These are phyloP conservation scores for Tetrapyrgos nigripes DNA, from an alignment of 1,284 basidiomycete species.

Conservation along the genomic window DNA sequence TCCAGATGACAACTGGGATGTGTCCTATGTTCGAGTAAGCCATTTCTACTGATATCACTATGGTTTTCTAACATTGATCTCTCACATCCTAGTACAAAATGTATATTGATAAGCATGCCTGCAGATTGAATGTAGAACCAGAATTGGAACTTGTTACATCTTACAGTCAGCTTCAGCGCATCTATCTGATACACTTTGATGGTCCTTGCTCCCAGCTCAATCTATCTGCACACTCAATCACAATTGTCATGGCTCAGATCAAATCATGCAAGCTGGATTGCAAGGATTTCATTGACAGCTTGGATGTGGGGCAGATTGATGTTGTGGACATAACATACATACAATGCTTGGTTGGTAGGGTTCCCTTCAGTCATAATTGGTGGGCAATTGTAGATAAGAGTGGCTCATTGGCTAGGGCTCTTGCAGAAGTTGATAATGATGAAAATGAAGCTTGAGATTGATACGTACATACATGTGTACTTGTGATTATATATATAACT, in stretches of 20 bases:
- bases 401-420: not conserved
- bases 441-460: too few species aligned
- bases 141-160: constrained; percentile 13
- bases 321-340: constrained; percentile 26
- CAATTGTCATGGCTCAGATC: constrained; percentile 24
- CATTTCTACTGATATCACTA: not conserved
- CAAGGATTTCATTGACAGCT: constrained; percentile 5
- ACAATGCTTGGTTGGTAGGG: constrained; percentile 30
- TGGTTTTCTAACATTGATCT: too few species aligned
- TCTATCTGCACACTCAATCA: not conserved
- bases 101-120: constrained; percentile 18
- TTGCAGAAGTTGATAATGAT: not conserved
- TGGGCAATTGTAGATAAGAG: not conserved
- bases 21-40: constrained; percentile 28
- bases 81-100: constrained; percentile 27
- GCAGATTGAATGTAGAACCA: not conserved
- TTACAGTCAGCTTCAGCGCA: constrained; percentile 29
- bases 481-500: too few species aligned
- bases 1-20: constrained; percentile 23
- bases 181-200: constrained; percentile 18
- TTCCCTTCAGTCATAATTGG: too few species aligned
- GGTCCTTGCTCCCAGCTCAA: constrained; percentile 4
- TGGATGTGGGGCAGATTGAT: constrained; percentile 5
- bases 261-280: constrained; percentile 11
- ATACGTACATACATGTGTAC: too few species aligned